Conservation (phyloP, 208 protist genomes). For the Wallacemonas collosoma region DNA sequence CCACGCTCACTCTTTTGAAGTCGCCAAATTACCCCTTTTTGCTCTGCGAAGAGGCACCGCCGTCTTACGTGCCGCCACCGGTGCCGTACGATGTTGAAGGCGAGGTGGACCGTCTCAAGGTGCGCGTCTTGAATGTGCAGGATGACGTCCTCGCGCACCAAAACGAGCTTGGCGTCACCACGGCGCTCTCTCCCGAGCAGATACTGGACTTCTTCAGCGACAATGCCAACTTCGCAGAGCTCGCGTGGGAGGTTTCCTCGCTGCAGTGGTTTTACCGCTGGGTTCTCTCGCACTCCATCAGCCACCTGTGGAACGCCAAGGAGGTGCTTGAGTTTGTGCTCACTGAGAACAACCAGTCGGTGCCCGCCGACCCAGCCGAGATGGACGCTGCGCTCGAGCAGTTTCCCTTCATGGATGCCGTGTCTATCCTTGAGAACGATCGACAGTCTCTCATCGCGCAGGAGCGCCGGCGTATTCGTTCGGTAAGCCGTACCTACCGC, state of each 20-base stretch:
- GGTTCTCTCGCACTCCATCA: constrained; percentile 82
- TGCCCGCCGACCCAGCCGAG: constrained; percentile 53
- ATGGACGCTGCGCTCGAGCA: constrained; percentile 44
- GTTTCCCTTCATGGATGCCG: constrained; percentile 62
- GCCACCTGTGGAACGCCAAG: constrained; percentile 62
- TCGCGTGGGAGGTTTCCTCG: constrained; percentile 72
- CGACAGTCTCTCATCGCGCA: constrained; percentile 63
- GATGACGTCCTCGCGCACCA: constrained; percentile 42
- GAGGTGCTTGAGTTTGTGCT: constrained; percentile 86
- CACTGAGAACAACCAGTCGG: constrained; percentile 32
- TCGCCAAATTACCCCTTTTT: constrained; percentile 80
- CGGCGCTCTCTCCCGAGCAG: constrained; percentile 30
- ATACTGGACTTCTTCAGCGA: constrained; percentile 55
- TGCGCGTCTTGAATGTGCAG: constrained; percentile 61
- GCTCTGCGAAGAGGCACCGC: constrained; percentile 80
- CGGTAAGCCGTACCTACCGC: constrained; percentile 67
- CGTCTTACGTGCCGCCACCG: constrained; percentile 69
- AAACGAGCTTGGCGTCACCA: constrained; percentile 7
- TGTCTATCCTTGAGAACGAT: constrained; percentile 66
- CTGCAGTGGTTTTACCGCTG: constrained; percentile 86
- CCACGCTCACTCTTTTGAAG: constrained; percentile 63
- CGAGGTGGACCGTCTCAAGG: constrained; percentile 53
- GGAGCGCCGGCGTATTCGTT: constrained; percentile 73
- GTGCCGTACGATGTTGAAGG: constrained; percentile 78
- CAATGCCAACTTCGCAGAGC: constrained; percentile 52